These are phyloP conservation scores for Ogataea paraovalis DNA, from an alignment of 805 yeast genomes.

Conservation along the genomic window DNA sequence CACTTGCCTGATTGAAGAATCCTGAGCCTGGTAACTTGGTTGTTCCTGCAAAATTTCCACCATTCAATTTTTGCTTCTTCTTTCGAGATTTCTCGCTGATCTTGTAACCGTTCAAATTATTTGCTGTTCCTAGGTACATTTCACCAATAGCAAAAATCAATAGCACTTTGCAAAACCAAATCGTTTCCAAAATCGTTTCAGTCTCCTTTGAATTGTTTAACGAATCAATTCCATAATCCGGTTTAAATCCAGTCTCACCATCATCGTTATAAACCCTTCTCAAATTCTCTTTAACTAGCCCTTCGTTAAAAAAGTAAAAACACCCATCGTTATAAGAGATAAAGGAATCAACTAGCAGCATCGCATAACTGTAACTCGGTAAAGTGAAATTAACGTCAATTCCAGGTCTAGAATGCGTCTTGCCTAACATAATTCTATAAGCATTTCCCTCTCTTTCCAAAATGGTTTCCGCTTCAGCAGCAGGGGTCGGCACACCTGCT, in stretches of 20 bases:
- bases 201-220: constrained; percentile 28
- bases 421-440: constrained; percentile 63
- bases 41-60: not conserved
- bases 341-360: constrained; percentile 69
- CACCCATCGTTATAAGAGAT: constrained; percentile 81
- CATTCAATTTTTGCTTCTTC: constrained; percentile 18
- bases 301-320: constrained; percentile 80
- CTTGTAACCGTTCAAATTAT: constrained; percentile 51
- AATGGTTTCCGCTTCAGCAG: constrained; percentile 42
- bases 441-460: constrained; percentile 76
- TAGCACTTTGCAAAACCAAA: constrained; percentile 75
- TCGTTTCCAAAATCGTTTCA: constrained; percentile 65
- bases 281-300: constrained; percentile 63
- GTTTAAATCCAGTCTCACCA: constrained; percentile 21
- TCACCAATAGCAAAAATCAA: constrained; percentile 77
- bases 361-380: constrained; percentile 75
- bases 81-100: constrained; percentile 23
- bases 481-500: constrained; percentile 1
- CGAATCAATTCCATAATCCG: constrained; percentile 26
- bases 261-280: constrained; percentile 57
- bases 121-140: constrained; percentile 76
- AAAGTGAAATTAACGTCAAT: constrained; percentile 65
- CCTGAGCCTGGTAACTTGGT: constrained; percentile 70
- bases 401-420: constrained; percentile 64
- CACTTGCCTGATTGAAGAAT: constrained; percentile 76